phyloP scores from a whole-genome alignment of 2,329 filamentous ascomycete genomes.

The Pseudogymnoascus sp. region DNA sequence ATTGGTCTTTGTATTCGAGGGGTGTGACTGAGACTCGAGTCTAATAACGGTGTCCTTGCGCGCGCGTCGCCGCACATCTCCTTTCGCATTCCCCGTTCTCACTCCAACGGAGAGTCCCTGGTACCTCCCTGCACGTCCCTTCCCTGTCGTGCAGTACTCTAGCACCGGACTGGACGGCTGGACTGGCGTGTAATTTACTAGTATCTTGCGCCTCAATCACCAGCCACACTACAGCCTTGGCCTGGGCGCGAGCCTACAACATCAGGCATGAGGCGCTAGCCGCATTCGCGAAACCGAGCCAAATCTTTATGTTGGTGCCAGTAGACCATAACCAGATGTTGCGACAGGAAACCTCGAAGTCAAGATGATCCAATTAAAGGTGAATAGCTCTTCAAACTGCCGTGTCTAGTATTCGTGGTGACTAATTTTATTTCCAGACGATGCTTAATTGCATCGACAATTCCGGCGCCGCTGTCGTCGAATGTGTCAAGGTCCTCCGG shows the following conservation, averaged over 20 bases:
- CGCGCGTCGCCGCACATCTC: conserved; percentile 6
- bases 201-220: background rate
- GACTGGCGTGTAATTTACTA: conserved; percentile 3
- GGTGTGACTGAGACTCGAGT: conserved; percentile 4
- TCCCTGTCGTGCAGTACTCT: background rate
- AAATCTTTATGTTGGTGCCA: background rate
- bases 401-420: background rate
- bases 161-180: background rate
- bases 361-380: conserved; percentile 92
- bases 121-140: background rate
- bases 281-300: background rate
- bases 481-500: conserved; percentile 88
- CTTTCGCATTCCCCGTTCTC: conserved; percentile 3
- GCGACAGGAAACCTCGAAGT: conserved; percentile 12
- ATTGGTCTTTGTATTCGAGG: background rate
- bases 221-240: background rate
- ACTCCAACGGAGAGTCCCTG: background rate
- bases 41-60: conserved; percentile 2
- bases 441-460: conserved; percentile 99
- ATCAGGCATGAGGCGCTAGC: background rate
- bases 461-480: conserved; percentile 92
- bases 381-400: conserved; percentile 24
- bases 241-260: background rate
- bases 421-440: conserved; percentile 48
- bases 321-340: background rate